Evolutionary conservation across 2,329 filamentous ascomycete genomes (phyloP).

Genomic region (Penicillium freii): DNA sequence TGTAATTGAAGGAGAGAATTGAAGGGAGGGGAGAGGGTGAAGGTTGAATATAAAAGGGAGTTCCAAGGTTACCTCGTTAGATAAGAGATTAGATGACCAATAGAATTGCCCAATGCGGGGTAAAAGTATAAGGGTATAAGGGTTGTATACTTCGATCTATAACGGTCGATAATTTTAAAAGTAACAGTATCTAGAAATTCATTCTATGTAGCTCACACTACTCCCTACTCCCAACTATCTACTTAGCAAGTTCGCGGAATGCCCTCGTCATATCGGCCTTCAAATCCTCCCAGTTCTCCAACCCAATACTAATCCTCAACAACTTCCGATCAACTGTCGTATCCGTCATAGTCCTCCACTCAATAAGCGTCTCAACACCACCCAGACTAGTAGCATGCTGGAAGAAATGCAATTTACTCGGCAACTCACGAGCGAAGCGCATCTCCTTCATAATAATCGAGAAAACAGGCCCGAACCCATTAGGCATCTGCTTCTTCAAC

Average conservation of each 20-base stretch:
- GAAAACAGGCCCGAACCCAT: constrained; percentile 87
- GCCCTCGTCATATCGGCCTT: constrained; percentile 69
- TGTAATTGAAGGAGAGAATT: background rate
- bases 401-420: constrained; percentile 77
- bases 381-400: constrained; percentile 93
- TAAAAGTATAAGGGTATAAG: background rate
- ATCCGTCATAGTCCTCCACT: constrained; percentile 94
- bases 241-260: constrained; percentile 55
- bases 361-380: constrained; percentile 91
- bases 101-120: background rate
- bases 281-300: constrained; percentile 85
- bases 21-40: background rate
- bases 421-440: constrained; percentile 64
- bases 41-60: background rate
- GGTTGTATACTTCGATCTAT: too few species aligned
- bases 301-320: constrained; percentile 77
- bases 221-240: background rate
- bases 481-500: constrained; percentile 85
- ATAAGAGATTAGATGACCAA: background rate
- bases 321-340: constrained; percentile 66
- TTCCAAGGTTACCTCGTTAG: too few species aligned
- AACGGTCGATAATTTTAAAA: too few species aligned
- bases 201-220: background rate
- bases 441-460: constrained; percentile 64
- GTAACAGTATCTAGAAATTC: background rate